A percentile compares a stretch with the other conserved stretches of the same genome.
These are phyloP conservation scores for Kitagawia praeruptora DNA, from an alignment of 129 eudicot species.

Conservation along the genomic window DNA sequence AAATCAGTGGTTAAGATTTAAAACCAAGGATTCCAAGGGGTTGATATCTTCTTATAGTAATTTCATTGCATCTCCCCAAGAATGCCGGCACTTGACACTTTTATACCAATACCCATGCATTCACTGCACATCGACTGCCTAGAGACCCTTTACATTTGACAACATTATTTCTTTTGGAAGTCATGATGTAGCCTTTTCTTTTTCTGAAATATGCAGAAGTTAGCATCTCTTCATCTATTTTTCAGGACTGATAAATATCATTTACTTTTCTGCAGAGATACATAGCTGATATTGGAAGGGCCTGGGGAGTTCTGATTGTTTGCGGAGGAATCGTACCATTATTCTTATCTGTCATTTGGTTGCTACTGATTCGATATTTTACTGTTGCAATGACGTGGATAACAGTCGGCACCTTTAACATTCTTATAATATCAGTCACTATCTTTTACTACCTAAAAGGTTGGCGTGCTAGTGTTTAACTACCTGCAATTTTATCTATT, in stretches of 20 bases:
- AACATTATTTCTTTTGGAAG: neutral
- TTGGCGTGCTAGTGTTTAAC: slow-evolving; percentile 13
- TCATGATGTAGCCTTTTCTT: neutral
- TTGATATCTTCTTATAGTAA: neutral
- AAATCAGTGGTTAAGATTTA: neutral
- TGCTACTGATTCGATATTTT: slow-evolving; percentile 85
- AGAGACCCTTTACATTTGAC: neutral
- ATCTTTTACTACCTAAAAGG: slow-evolving; percentile 88
- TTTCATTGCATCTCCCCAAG: neutral
- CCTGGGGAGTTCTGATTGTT: slow-evolving; percentile 92
- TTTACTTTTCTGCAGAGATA: slow-evolving; percentile 59
- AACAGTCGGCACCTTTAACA: slow-evolving; percentile 63
- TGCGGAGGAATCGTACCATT: slow-evolving; percentile 93
- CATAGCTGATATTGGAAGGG: slow-evolving; percentile 85
- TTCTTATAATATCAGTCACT: slow-evolving; percentile 77
- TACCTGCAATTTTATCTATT: neutral
- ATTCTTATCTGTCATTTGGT: slow-evolving; percentile 80
- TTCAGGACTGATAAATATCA: neutral
- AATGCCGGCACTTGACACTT: neutral
- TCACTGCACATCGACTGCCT: neutral
- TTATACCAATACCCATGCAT: neutral
- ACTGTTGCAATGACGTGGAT: slow-evolving; percentile 96
- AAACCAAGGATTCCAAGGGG: neutral
- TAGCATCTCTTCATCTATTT: neutral
- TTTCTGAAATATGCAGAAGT: neutral